phyloP scores from a whole-genome alignment of 768 basidiomycete species.

The Psilocybe subaeruginosa region DNA sequence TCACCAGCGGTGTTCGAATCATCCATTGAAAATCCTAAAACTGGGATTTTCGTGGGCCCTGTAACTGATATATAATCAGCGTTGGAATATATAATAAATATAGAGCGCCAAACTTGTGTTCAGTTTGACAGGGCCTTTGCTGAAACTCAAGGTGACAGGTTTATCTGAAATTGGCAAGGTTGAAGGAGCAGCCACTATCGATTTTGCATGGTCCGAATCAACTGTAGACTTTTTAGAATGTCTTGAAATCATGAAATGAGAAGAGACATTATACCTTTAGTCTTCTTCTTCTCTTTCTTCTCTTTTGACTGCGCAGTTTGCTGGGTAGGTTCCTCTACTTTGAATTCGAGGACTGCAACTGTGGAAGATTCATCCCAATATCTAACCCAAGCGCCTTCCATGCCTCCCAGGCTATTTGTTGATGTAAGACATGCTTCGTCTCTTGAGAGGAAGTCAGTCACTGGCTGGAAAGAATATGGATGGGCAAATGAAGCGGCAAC shows the following conservation, averaged over 20 bases:
- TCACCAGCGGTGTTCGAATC: conserved; percentile 53
- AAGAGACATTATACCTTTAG: conserved; percentile 43
- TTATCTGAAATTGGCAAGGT: conserved; percentile 76
- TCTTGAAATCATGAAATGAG: not conserved
- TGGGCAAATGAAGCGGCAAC: conserved; percentile 94
- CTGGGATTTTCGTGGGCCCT: conserved; percentile 38
- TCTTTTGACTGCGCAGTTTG: conserved; percentile 38
- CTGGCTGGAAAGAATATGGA: conserved; percentile 85
- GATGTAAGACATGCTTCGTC: conserved; percentile 80
- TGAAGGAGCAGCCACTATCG: conserved; percentile 56
- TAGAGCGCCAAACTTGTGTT: conserved; percentile 24
- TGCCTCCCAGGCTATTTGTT: conserved; percentile 69
- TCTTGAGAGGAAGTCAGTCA: conserved; percentile 71
- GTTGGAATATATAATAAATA: not conserved
- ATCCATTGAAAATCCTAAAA: conserved; percentile 71
- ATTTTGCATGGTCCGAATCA: conserved; percentile 28
- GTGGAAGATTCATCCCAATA: conserved; percentile 94
- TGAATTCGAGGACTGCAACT: conserved; percentile 75
- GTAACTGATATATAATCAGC: conserved; percentile 2
- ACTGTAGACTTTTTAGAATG: conserved; percentile 7
- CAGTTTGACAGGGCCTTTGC: conserved; percentile 47
- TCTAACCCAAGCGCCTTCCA: conserved; percentile 72
- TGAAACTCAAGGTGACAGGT: conserved; percentile 80
- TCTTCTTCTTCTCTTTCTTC: conserved; percentile 66
- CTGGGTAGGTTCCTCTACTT: conserved; percentile 64